A percentile compares a stretch with the other conserved stretches of the same genome.
Evolutionary conservation across 1,284 basidiomycete species (phyloP).

Genomic region (Apiotrichum gracile): DNA sequence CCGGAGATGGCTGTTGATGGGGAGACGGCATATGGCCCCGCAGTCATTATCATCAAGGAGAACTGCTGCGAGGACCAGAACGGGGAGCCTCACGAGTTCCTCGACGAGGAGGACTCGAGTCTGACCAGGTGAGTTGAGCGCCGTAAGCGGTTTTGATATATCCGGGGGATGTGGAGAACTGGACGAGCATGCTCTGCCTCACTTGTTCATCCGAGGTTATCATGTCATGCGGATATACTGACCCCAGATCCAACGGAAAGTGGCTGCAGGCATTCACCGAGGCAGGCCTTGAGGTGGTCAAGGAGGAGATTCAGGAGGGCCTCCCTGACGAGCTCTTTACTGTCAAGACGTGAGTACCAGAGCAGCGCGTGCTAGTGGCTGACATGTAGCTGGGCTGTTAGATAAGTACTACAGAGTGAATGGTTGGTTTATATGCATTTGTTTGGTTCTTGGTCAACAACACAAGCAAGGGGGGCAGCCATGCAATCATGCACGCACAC

Average conservation of each 20-base stretch:
- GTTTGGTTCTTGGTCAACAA: no score
- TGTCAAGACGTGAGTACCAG: constrained; percentile 68
- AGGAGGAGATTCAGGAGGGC: constrained; percentile 62
- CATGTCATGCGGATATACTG: background rate
- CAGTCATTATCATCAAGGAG: constrained; percentile 79
- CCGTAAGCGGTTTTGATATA: no score
- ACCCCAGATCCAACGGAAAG: constrained; percentile 66
- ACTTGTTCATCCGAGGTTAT: background rate
- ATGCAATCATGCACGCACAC: no score
- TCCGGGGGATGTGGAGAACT: no score
- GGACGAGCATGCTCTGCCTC: background rate
- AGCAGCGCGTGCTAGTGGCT: background rate
- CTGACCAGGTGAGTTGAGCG: constrained; percentile 70
- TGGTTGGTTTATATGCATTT: background rate
- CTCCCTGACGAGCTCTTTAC: constrained; percentile 71
- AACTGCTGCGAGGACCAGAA: constrained; percentile 69
- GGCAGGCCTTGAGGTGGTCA: constrained; percentile 62
- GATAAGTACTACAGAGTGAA: background rate
- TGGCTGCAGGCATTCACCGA: constrained; percentile 69
- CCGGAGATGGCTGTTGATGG: constrained; percentile 8
- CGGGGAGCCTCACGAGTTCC: constrained; percentile 51
- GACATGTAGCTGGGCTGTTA: constrained; percentile 22
- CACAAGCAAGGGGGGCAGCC: no score
- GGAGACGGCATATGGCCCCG: constrained; percentile 28
- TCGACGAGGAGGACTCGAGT: constrained; percentile 82